Evolutionary conservation across 2,329 filamentous ascomycete genomes (phyloP).

Genomic region (Orbilia blumenaviensis): DNA sequence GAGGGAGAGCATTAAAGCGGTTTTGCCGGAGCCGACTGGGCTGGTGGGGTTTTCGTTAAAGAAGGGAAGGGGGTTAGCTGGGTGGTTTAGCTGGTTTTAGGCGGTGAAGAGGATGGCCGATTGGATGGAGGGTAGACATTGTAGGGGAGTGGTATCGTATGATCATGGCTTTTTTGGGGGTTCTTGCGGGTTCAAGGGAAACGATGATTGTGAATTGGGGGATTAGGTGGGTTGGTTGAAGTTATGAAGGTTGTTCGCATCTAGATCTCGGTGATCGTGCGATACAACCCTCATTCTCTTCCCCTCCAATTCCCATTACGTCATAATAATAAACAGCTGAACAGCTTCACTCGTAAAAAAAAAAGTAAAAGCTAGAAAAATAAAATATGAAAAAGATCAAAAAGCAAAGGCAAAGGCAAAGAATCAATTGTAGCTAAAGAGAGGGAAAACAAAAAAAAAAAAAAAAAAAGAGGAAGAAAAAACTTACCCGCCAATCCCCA

Average conservation of each 20-base stretch:
- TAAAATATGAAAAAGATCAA: too few relatives aligned
- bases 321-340: background rate
- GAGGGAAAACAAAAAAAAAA: background rate
- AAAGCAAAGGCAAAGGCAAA: too few relatives aligned
- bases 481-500: conserved; percentile 94
- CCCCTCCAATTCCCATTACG: background rate
- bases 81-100: background rate
- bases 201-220: too few relatives aligned
- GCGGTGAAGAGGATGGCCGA: background rate
- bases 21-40: conserved; percentile 96
- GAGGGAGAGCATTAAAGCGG: conserved; percentile 92
- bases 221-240: background rate
- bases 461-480: background rate
- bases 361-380: too few relatives aligned
- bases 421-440: too few relatives aligned
- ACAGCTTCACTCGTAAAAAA: too few relatives aligned
- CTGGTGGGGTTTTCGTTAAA: conserved; percentile 63
- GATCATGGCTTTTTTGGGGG: too few relatives aligned
- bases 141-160: too few relatives aligned
- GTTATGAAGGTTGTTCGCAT: background rate
- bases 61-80: too few relatives aligned
- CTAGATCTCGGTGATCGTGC: background rate
- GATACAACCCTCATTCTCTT: too few relatives aligned
- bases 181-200: too few relatives aligned
- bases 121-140: background rate